Percentiles rank a stretch among this genome's conserved stretches.
Evolutionary conservation across 345 rosid genomes (phyloP).

Genomic region (Brassica rapa): DNA sequence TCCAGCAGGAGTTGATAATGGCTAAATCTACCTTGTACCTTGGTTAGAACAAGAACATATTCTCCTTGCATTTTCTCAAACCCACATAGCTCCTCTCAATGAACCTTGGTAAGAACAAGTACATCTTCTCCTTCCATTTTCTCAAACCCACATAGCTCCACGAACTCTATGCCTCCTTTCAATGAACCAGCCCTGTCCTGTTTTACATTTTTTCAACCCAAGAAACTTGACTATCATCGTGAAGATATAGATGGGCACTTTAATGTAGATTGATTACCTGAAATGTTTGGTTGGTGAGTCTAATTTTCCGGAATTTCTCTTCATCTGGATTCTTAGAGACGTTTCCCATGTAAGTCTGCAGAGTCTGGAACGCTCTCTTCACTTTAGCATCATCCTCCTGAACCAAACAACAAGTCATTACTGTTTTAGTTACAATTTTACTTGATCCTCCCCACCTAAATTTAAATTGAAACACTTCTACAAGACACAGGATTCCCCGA

Average conservation of each 20-base stretch:
- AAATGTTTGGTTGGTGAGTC: constrained; percentile 80
- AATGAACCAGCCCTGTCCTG: constrained; percentile 94
- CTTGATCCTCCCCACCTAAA: neutral
- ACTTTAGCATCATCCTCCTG: constrained; percentile 94
- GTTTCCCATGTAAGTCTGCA: constrained; percentile 84
- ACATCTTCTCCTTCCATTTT: constrained; percentile 70
- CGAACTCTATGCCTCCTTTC: constrained; percentile 75
- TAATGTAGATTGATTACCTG: constrained; percentile 55
- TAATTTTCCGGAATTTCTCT: constrained; percentile 92
- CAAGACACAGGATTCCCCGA: too few relatives aligned
- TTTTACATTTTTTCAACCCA: constrained; percentile 5
- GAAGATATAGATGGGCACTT: neutral
- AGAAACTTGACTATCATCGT: neutral
- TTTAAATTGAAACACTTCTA: neutral
- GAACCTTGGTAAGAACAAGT: constrained; percentile 64
- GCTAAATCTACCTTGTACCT: constrained; percentile 62
- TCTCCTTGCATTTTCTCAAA: too few relatives aligned
- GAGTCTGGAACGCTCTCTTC: constrained; percentile 97
- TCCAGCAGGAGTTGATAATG: constrained; percentile 80
- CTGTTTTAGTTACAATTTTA: neutral
- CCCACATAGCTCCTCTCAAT: too few relatives aligned
- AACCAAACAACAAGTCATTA: constrained; percentile 2
- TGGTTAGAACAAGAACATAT: too few relatives aligned
- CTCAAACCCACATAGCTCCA: constrained; percentile 88
- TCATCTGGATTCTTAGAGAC: constrained; percentile 85